These are phyloP conservation scores for Cryptosporidium ryanae DNA, from an alignment of 169 alveolate genomes.

Conservation along the genomic window DNA sequence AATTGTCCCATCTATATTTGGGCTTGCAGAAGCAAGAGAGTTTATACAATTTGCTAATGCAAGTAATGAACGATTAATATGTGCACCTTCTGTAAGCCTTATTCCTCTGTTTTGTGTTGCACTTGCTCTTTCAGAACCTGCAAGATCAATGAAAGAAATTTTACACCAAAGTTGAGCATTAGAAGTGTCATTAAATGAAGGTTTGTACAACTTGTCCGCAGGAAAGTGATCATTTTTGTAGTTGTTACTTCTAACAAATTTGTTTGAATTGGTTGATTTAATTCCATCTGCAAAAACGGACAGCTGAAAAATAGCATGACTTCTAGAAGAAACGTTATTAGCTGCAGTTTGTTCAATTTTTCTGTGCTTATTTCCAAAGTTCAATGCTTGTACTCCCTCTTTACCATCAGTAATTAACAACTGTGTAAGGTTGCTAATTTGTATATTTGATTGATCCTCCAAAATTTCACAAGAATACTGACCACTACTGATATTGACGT, in stretches of 20 bases:
- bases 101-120: slow-evolving; percentile 92
- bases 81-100: slow-evolving; percentile 94
- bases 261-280: slow-evolving; percentile 26
- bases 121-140: slow-evolving; percentile 96
- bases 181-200: slow-evolving; percentile 14
- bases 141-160: slow-evolving; percentile 94
- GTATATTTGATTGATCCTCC: slow-evolving; percentile 84
- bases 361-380: slow-evolving; percentile 92
- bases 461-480: slow-evolving; percentile 80
- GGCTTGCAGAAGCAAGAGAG: slow-evolving; percentile 89
- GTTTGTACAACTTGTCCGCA: slow-evolving; percentile 31
- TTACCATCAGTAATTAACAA: slow-evolving; percentile 79
- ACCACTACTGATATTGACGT: neutral
- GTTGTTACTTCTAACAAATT: slow-evolving; percentile 46
- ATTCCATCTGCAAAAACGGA: slow-evolving; percentile 79
- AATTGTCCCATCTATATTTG: slow-evolving; percentile 77
- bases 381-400: slow-evolving; percentile 89
- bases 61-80: slow-evolving; percentile 94
- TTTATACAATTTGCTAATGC: slow-evolving; percentile 97
- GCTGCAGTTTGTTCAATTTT: slow-evolving; percentile 95
- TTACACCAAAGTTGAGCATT: slow-evolving; percentile 77
- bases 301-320: slow-evolving; percentile 94
- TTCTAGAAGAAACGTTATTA: slow-evolving; percentile 92
- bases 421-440: slow-evolving; percentile 81
- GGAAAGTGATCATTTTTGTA: slow-evolving; percentile 53